Evolutionary conservation across 768 basidiomycete genomes (phyloP), one percentile per base, ranked within the genome.

Genomic region (Suillus sp.): DNA sequence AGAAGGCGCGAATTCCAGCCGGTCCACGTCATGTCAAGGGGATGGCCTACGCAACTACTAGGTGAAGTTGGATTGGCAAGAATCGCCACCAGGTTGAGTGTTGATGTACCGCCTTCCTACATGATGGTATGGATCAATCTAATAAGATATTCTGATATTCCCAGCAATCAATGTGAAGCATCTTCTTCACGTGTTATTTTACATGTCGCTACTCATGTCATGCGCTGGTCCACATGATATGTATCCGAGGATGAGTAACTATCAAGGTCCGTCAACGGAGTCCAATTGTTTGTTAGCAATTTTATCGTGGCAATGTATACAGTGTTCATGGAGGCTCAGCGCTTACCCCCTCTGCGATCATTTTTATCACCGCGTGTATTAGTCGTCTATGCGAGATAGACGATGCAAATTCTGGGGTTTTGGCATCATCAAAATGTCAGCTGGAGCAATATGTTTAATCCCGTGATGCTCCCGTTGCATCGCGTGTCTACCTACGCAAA

Each of bases 121-220:
- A n/a, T n/a, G n/a, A n/a, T n/a, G n/a, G n/a, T n/a, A n/a, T n/a
- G n/a, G n/a, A n/a, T n/a, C n/a, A n/a, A n/a, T n/a, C n/a, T n/a
- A n/a, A n/a, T n/a, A n/a, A n/a, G n/a, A n/a, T n/a, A n/a, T 43
- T 60, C 25, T 18, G n/a, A 63, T 11, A 67, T 40, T 7, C 62
- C 65, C 27, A 67, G 32, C 35, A 67, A 42, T 4, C 55, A 66
- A 43, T 66, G 64, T 34, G 65, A 59, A 20, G 20, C 57, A 37
- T 67, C 65, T 53, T 66, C 67, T 30, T 42, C 42, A 34, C 62
- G 38, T 11, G 67, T 67, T 13, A 59, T 67, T 7, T n/a, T 63
- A 34, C 66, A 40, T 34, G 40, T 57, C 25, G 66, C 43, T 37
- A 5, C 66, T 65, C 65, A 64, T 6, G 20, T 34, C 27, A 67